Conservation (phyloP, 306 rosid species). For the Cyclanthera cordifolia region DNA sequence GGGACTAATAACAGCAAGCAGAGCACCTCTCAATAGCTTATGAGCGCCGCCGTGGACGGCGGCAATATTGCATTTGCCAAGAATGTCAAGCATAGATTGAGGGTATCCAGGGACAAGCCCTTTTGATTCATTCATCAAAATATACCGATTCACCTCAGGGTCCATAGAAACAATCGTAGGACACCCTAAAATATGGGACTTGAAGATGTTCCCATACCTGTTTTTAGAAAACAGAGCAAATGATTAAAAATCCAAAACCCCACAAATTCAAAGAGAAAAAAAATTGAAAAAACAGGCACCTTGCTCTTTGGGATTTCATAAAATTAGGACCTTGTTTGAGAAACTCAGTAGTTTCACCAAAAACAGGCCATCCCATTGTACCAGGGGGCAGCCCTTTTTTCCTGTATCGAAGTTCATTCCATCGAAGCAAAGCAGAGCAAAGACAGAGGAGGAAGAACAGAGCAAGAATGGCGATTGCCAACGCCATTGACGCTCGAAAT, state of each 20-base stretch:
- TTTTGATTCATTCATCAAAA: constrained; percentile 79
- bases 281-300: constrained; percentile 30
- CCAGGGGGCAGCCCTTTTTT: constrained; percentile 90
- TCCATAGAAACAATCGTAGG: constrained; percentile 96
- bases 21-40: constrained; percentile 78
- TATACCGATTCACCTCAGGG: constrained; percentile 77
- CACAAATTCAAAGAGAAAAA: not conserved
- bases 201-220: constrained; percentile 94
- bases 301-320: constrained; percentile 86
- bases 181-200: constrained; percentile 90
- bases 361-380: constrained; percentile 98
- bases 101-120: constrained; percentile 98
- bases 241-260: not conserved
- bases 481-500: constrained; percentile 54
- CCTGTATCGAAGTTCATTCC: constrained; percentile 71
- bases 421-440: constrained; percentile 76
- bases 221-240: not conserved
- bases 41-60: constrained; percentile 96
- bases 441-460: constrained; percentile 48
- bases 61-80: constrained; percentile 82
- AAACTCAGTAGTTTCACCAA: constrained; percentile 94
- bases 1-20: constrained; percentile 69
- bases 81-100: constrained; percentile 79
- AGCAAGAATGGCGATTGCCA: constrained; percentile 31
- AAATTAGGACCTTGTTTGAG: constrained; percentile 93